These are phyloP conservation scores for Fomitopsis serialis DNA, from an alignment of 768 basidiomycete species.

Conservation along the genomic window DNA sequence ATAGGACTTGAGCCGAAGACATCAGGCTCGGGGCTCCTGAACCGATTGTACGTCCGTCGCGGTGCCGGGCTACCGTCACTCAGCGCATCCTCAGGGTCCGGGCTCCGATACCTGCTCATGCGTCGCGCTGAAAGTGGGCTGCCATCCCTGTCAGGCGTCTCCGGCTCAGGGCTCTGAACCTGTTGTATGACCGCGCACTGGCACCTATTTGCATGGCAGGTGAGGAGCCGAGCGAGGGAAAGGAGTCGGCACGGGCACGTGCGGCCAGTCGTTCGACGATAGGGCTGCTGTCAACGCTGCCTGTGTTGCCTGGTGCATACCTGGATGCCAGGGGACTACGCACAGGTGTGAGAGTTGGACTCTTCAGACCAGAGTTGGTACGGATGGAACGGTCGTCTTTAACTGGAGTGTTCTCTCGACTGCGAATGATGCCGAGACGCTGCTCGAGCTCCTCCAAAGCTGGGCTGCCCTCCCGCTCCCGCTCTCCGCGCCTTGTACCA, in stretches of 20 bases:
- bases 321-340: slow-evolving; percentile 9
- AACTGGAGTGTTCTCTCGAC: slow-evolving; percentile 17
- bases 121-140: slow-evolving; percentile 1
- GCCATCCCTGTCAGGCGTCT: background rate
- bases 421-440: slow-evolving; percentile 24
- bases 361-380: background rate
- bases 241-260: slow-evolving; percentile 12
- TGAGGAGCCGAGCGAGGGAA: slow-evolving; percentile 9
- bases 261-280: slow-evolving; percentile 13
- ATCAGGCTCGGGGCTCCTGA: slow-evolving; percentile 15
- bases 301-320: slow-evolving; percentile 2
- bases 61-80: slow-evolving; percentile 13
- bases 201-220: slow-evolving; percentile 1
- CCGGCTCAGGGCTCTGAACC: slow-evolving; percentile 6
- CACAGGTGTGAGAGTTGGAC: slow-evolving; percentile 4
- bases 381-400: slow-evolving; percentile 4
- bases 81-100: slow-evolving; percentile 3
- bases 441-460: slow-evolving; percentile 29
- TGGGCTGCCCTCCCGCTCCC: slow-evolving; percentile 25
- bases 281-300: slow-evolving; percentile 12
- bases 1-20: slow-evolving; percentile 9
- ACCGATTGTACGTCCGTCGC: slow-evolving; percentile 14
- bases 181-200: slow-evolving; percentile 10
- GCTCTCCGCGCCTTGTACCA: slow-evolving; percentile 30
- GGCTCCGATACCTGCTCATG: slow-evolving; percentile 9